These are phyloP conservation scores for Salix caprea DNA, from an alignment of 345 rosid genomes.

Conservation along the genomic window DNA sequence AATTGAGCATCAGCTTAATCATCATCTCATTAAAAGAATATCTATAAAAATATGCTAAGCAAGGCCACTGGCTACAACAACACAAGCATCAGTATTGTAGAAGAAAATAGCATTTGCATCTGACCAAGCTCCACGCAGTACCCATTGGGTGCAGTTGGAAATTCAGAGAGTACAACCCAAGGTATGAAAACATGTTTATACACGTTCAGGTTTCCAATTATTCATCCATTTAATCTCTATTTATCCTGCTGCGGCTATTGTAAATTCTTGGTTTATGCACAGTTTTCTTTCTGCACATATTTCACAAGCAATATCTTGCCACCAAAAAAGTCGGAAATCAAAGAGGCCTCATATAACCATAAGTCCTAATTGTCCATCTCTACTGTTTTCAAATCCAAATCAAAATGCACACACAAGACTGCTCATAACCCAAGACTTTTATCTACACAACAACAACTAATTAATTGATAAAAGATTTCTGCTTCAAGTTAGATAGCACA, in stretches of 20 bases:
- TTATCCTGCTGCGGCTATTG: neutral
- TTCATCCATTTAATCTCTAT: neutral
- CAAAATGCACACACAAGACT: neutral
- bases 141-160: neutral
- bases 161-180: neutral
- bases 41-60: slow-evolving; percentile 4
- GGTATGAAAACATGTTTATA: neutral
- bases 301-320: neutral
- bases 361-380: neutral
- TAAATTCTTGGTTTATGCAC: neutral
- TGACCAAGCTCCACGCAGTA: neutral
- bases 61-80: neutral
- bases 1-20: neutral
- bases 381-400: neutral
- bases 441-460: neutral
- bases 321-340: neutral
- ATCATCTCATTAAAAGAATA: slow-evolving; percentile 1
- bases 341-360: neutral
- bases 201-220: neutral
- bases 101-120: neutral
- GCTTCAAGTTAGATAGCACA: neutral
- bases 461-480: neutral
- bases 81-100: neutral
- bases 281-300: neutral
- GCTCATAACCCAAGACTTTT: neutral